phyloP scores from a whole-genome alignment of 2,329 filamentous ascomycete genomes.

The Rhexocercosporidium sp. region DNA sequence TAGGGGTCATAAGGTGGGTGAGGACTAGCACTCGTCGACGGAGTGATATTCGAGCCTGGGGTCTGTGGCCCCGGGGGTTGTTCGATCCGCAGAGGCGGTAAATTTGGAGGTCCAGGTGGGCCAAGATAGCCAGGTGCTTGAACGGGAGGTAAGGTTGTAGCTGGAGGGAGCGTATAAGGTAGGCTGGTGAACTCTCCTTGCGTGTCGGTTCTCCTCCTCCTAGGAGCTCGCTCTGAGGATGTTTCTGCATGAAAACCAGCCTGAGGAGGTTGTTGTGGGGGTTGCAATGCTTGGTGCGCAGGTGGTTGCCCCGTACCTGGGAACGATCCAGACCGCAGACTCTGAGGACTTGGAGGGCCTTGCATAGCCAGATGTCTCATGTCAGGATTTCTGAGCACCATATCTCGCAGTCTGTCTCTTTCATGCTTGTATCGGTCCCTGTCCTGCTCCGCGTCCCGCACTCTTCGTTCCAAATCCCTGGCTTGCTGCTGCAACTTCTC shows the following conservation, averaged over 20 bases:
- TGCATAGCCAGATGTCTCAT: conserved; percentile 58
- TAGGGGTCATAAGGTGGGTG: conserved; percentile 36
- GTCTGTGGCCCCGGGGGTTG: conserved; percentile 28
- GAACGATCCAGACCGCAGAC: conserved; percentile 34
- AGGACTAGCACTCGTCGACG: conserved; percentile 29
- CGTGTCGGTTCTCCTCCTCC: conserved; percentile 40
- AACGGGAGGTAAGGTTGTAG: conserved; percentile 39
- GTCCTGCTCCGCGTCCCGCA: conserved; percentile 63
- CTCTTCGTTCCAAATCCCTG: conserved; percentile 62
- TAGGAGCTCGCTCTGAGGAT: conserved; percentile 36
- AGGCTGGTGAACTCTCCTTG: conserved; percentile 38
- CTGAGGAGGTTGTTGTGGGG: conserved; percentile 24
- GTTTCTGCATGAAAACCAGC: conserved; percentile 30
- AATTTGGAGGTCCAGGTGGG: conserved; percentile 31
- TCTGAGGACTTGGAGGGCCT: conserved; percentile 56
- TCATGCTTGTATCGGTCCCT: conserved; percentile 76
- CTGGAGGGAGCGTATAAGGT: conserved; percentile 38
- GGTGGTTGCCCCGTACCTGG: conserved; percentile 26
- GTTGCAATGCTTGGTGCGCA: conserved; percentile 12
- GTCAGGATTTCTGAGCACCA: conserved; percentile 64
- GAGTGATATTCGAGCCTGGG: conserved; percentile 21
- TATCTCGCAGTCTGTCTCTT: conserved; percentile 71
- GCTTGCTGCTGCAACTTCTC: conserved; percentile 73
- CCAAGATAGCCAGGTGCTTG: conserved; percentile 31
- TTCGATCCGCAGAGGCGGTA: conserved; percentile 42